A percentile compares a stretch with the other conserved stretches of the same genome.
Evolutionary conservation across 2,329 filamentous ascomycete genomes (phyloP).

Genomic region (Arthrobotrys sphaeroides): DNA sequence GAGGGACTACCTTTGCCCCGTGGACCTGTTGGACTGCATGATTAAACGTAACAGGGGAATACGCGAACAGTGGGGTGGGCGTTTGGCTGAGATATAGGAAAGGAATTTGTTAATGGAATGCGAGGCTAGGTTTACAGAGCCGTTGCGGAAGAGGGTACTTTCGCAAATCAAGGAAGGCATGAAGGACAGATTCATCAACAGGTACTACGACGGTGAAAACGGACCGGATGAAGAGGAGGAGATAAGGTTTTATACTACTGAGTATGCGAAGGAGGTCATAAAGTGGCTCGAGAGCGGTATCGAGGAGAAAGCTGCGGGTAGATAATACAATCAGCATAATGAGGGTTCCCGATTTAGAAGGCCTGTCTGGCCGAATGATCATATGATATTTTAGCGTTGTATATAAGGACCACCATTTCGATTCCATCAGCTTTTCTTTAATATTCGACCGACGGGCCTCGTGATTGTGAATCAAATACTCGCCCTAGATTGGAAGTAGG

Average conservation of each 20-base stretch:
- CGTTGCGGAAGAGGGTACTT: background rate
- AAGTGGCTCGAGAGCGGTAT: background rate
- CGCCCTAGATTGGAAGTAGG: too few species aligned
- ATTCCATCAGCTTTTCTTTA: too few species aligned
- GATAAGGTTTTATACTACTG: background rate
- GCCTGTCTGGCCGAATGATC: too few species aligned
- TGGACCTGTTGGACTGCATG: background rate
- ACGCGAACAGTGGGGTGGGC: background rate
- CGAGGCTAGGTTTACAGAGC: background rate
- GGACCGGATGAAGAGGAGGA: background rate
- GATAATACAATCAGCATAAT: too few species aligned
- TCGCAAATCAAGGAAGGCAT: too few species aligned
- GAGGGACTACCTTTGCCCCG: background rate
- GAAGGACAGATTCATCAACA: background rate
- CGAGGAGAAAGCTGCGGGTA: too few species aligned
- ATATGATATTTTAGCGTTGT: too few species aligned
- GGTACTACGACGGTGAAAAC: background rate
- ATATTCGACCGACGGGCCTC: too few species aligned
- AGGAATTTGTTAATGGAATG: background rate
- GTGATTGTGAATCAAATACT: too few species aligned
- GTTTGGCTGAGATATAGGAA: background rate
- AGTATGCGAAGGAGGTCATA: background rate
- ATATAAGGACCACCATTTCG: too few species aligned
- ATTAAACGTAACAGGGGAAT: background rate
- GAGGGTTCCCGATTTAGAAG: too few species aligned